These are phyloP conservation scores for Cyathus striatus DNA, from an alignment of 768 basidiomycete genomes.

Conservation along the genomic window DNA sequence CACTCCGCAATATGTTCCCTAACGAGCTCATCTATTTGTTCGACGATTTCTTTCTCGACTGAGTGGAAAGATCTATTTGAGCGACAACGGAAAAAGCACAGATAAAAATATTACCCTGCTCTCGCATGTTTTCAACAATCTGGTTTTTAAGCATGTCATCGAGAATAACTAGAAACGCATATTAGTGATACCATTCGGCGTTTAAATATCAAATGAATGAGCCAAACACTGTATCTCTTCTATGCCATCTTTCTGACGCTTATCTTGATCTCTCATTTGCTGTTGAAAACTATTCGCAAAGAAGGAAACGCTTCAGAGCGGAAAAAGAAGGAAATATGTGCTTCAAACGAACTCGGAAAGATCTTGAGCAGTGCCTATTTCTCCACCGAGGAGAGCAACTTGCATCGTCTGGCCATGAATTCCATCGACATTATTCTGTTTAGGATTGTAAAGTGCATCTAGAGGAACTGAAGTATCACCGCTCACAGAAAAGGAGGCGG, in stretches of 20 bases:
- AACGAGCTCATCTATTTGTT: conserved; percentile 46
- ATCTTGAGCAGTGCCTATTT: conserved; percentile 31
- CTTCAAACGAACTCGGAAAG: conserved; percentile 33
- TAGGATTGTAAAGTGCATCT: background rate
- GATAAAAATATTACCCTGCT: conserved; percentile 39
- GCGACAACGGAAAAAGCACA: background rate
- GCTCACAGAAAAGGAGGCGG: conserved; percentile 26
- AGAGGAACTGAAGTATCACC: background rate
- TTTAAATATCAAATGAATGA: background rate
- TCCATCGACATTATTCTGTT: conserved; percentile 37
- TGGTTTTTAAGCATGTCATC: conserved; percentile 38
- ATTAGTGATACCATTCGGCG: background rate
- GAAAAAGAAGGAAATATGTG: background rate
- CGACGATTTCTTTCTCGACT: conserved; percentile 46
- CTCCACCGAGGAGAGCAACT: conserved; percentile 32
- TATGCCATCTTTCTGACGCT: conserved; percentile 35
- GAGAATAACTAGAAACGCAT: conserved; percentile 33
- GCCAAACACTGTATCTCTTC: conserved; percentile 42
- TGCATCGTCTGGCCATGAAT: conserved; percentile 40
- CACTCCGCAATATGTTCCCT: conserved; percentile 42
- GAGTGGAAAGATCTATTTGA: conserved; percentile 1
- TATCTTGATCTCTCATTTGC: conserved; percentile 38
- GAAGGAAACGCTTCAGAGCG: background rate
- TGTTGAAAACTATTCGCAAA: conserved; percentile 30
- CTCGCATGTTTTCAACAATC: conserved; percentile 36